phyloP scores from a whole-genome alignment of 1,284 basidiomycete species.

The Cryptococcus sp. region DNA sequence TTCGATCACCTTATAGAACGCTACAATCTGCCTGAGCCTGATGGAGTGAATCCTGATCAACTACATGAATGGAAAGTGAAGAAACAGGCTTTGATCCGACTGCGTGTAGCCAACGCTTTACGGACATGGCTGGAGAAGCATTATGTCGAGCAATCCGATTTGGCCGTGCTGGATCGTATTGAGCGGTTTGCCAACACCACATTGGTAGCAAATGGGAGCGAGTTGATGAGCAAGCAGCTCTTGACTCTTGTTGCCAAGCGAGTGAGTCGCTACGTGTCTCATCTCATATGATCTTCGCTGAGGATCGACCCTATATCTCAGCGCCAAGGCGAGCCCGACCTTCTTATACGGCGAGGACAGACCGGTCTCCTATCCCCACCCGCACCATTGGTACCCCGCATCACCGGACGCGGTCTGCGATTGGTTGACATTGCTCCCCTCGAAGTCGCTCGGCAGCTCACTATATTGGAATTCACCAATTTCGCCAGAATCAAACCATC shows the following conservation, averaged over 20 bases:
- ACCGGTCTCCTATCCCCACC: conserved; percentile 40
- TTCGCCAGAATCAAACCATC: conserved; percentile 87
- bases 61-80: conserved; percentile 77
- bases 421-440: conserved; percentile 64
- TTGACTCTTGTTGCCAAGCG: conserved; percentile 66
- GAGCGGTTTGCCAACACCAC: conserved; percentile 73
- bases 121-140: conserved; percentile 79
- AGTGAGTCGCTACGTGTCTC: conserved; percentile 57
- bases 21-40: conserved; percentile 77
- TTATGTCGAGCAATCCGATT: conserved; percentile 76
- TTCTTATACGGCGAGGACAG: conserved; percentile 21
- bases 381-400: conserved; percentile 37
- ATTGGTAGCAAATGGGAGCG: conserved; percentile 52
- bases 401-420: conserved; percentile 29
- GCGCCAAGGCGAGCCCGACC: conserved; percentile 28
- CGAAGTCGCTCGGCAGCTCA: conserved; percentile 91
- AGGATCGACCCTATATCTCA: neutral
- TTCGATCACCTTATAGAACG: conserved; percentile 83
- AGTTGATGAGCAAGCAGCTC: conserved; percentile 74
- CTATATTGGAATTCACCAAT: conserved; percentile 81
- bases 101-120: conserved; percentile 80
- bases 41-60: conserved; percentile 66
- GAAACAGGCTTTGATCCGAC: conserved; percentile 86
- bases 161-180: conserved; percentile 73
- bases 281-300: neutral